Conservation (phyloP, 2,329 filamentous ascomycete genomes). For the Xylaria sp. region DNA sequence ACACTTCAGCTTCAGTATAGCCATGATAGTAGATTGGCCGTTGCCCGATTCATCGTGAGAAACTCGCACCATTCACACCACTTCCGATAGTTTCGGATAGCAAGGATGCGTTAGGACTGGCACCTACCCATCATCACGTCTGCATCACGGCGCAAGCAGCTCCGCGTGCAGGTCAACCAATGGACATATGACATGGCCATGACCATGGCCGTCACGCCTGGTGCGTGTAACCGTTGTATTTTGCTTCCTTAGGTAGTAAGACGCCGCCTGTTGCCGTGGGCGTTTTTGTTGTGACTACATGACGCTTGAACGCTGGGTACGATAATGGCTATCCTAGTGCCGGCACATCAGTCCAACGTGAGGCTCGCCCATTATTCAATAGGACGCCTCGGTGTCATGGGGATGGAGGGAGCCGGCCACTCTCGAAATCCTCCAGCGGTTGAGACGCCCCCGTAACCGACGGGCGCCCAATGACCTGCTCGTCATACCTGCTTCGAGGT, state of each 20-base stretch:
- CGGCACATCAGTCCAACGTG: conserved; percentile 15
- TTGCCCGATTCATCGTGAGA: conserved; percentile 12
- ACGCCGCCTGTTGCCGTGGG: conserved; percentile 3
- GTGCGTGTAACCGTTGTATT: conserved; percentile 12
- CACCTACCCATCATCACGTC: not conserved
- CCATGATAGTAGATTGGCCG: conserved; percentile 10
- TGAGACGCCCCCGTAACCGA: not conserved
- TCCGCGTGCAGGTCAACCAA: conserved; percentile 16
- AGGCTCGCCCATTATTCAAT: conserved; percentile 6
- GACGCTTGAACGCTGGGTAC: not conserved
- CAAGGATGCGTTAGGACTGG: conserved; percentile 18
- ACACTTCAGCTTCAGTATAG: conserved; percentile 21
- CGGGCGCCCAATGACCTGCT: not conserved
- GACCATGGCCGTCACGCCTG: conserved; percentile 16
- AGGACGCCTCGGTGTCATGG: conserved; percentile 7
- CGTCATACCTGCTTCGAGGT: not conserved
- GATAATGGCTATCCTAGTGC: not conserved
- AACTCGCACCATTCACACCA: conserved; percentile 4
- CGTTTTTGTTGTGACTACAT: conserved; percentile 2
- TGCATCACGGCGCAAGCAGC: conserved; percentile 2
- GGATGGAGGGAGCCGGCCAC: conserved; percentile 7
- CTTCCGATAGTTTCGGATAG: conserved; percentile 19
- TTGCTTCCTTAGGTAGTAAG: not conserved
- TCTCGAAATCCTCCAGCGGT: conserved; percentile 5
- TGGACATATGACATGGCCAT: conserved; percentile 15